Percentiles rank a stretch among this genome's conserved stretches.
phyloP scores from a whole-genome alignment of 345 rosid genomes.

The Brassica carinata region DNA sequence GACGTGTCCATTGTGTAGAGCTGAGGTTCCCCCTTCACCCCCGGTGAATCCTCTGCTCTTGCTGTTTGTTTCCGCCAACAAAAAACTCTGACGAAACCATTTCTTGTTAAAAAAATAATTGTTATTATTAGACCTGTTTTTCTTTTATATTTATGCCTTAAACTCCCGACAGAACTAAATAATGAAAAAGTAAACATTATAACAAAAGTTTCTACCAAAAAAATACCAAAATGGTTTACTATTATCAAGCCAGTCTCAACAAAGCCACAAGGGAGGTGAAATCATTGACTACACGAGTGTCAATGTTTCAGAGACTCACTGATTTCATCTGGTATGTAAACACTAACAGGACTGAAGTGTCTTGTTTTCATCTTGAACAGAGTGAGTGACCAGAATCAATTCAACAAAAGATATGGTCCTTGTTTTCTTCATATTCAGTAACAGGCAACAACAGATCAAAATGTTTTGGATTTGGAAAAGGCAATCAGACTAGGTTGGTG shows the following conservation, averaged over 20 bases:
- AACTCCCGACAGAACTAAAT: background rate
- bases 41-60: slow-evolving; percentile 27
- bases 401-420: too few species aligned
- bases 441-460: slow-evolving; percentile 90
- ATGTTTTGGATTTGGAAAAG: slow-evolving; percentile 84
- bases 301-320: slow-evolving; percentile 69
- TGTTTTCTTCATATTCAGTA: slow-evolving; percentile 7
- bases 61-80: slow-evolving; percentile 20
- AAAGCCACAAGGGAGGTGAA: slow-evolving; percentile 79
- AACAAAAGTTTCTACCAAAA: background rate
- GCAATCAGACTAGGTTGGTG: slow-evolving; percentile 86
- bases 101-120: background rate
- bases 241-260: slow-evolving; percentile 71
- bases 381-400: slow-evolving; percentile 46
- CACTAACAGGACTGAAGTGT: too few species aligned
- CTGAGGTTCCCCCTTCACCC: slow-evolving; percentile 16
- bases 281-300: slow-evolving; percentile 89
- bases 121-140: background rate
- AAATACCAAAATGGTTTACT: slow-evolving; percentile 71
- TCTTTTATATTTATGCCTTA: background rate
- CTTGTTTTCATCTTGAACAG: slow-evolving; percentile 55
- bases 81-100: background rate
- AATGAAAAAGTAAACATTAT: background rate
- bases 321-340: slow-evolving; percentile 71
- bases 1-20: slow-evolving; percentile 55